Evolutionary conservation across 2,329 filamentous ascomycete genomes (phyloP).

Genomic region (Pseudogymnoascus destructans): DNA sequence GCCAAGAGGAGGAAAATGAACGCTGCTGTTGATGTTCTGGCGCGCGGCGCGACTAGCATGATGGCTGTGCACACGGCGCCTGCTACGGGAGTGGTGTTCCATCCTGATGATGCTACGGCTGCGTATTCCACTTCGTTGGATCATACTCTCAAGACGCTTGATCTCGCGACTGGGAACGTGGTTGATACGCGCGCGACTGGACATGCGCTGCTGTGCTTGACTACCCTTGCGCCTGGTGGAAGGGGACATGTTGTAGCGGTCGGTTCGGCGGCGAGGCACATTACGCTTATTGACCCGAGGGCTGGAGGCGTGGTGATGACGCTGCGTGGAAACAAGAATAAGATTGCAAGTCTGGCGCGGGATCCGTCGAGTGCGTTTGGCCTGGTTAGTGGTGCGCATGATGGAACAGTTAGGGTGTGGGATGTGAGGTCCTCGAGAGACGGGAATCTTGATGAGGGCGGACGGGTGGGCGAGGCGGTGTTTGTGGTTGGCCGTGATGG

Average conservation of each 20-base stretch:
- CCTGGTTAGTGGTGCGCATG: conserved; percentile 81
- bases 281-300: conserved; percentile 86
- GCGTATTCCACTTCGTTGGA: conserved; percentile 88
- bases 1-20: conserved; percentile 65
- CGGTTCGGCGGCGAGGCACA: conserved; percentile 73
- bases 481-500: conserved; percentile 53
- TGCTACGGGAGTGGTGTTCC: conserved; percentile 72
- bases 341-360: conserved; percentile 38
- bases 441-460: conserved; percentile 44
- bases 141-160: conserved; percentile 80
- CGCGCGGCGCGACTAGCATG: conserved; percentile 67
- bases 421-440: conserved; percentile 64
- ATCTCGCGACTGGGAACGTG: conserved; percentile 65
- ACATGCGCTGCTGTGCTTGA: conserved; percentile 68
- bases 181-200: conserved; percentile 76
- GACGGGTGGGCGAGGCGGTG: conserved; percentile 57
- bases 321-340: conserved; percentile 78
- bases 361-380: conserved; percentile 56
- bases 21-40: conserved; percentile 38
- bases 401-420: conserved; percentile 89
- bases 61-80: conserved; percentile 57
- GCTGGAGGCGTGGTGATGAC: conserved; percentile 73
- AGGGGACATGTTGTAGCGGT: conserved; percentile 43
- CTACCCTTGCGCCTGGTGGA: conserved; percentile 51
- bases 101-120: conserved; percentile 70